These are phyloP conservation scores for Trichopus zeylanicus DNA, from an alignment of 116 monocot genomes.

Conservation along the genomic window DNA sequence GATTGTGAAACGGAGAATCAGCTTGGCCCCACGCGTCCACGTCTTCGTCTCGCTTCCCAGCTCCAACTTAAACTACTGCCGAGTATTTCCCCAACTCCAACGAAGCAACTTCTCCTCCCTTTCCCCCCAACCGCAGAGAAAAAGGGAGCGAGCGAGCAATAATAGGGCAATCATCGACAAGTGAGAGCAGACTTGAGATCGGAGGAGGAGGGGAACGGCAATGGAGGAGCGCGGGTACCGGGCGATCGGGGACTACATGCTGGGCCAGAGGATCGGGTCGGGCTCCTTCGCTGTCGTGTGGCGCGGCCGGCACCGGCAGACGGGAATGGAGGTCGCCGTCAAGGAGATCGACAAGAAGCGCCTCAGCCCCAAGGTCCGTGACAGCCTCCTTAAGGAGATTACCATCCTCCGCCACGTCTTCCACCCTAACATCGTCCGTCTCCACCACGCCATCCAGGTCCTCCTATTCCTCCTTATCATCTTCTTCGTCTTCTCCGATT, in stretches of 20 bases:
- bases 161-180: no score
- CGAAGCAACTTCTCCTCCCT: neutral
- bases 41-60: neutral
- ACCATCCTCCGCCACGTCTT: conserved; percentile 29
- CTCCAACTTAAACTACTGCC: no score
- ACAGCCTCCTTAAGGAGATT: conserved; percentile 38
- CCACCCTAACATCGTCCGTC: conserved; percentile 41
- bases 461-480: neutral
- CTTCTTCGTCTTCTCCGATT: neutral
- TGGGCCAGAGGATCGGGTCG: conserved; percentile 28
- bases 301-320: conserved; percentile 22
- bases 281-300: conserved; percentile 49
- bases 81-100: no score
- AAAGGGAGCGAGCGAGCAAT: no score
- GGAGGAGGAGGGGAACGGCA: neutral
- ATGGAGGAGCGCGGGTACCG: conserved; percentile 6
- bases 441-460: conserved; percentile 34
- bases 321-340: conserved; percentile 35
- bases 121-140: no score
- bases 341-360: conserved; percentile 36
- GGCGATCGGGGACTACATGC: conserved; percentile 37
- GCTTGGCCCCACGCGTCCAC: neutral
- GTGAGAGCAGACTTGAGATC: no score
- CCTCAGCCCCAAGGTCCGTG: conserved; percentile 20
- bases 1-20: no score